phyloP scores from a whole-genome alignment of 2,329 filamentous ascomycete species.

The Sarocladium strictum region DNA sequence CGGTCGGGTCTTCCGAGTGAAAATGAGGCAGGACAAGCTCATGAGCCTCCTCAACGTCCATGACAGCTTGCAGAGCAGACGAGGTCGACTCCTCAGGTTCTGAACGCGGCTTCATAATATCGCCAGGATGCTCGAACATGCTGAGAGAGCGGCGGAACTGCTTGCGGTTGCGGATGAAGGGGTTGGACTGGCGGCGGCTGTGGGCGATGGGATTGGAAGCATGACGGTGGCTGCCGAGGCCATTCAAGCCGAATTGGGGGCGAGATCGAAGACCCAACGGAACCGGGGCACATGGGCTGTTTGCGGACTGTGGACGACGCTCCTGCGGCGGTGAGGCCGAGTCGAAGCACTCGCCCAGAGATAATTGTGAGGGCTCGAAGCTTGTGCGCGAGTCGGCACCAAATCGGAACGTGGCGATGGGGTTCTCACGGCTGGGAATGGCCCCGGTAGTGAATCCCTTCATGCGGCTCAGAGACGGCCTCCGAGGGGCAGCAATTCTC shows the following conservation, averaged over 20 bases:
- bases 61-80: conserved; percentile 60
- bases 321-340: conserved; percentile 69
- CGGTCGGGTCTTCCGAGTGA: conserved; percentile 69
- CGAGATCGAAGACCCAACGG: conserved; percentile 58
- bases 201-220: conserved; percentile 70
- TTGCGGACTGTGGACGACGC: conserved; percentile 53
- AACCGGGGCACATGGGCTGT: conserved; percentile 49
- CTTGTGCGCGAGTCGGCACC: conserved; percentile 34
- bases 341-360: conserved; percentile 74
- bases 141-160: conserved; percentile 88
- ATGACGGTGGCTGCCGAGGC: conserved; percentile 50
- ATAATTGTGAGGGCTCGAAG: conserved; percentile 40
- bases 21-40: conserved; percentile 79
- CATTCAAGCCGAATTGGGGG: conserved; percentile 52
- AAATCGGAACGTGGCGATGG: conserved; percentile 71
- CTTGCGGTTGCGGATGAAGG: conserved; percentile 70
- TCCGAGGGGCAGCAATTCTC: conserved; percentile 60
- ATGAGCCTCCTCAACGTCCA: conserved; percentile 75
- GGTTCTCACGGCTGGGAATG: conserved; percentile 59
- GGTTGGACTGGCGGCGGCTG: conserved; percentile 66
- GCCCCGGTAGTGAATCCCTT: conserved; percentile 69
- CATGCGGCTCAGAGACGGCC: conserved; percentile 67
- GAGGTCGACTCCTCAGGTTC: conserved; percentile 46
- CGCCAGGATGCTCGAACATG: conserved; percentile 93
- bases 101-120: conserved; percentile 74